Conservation (phyloP, 345 rosid genomes). For the Boechera stricta region DNA sequence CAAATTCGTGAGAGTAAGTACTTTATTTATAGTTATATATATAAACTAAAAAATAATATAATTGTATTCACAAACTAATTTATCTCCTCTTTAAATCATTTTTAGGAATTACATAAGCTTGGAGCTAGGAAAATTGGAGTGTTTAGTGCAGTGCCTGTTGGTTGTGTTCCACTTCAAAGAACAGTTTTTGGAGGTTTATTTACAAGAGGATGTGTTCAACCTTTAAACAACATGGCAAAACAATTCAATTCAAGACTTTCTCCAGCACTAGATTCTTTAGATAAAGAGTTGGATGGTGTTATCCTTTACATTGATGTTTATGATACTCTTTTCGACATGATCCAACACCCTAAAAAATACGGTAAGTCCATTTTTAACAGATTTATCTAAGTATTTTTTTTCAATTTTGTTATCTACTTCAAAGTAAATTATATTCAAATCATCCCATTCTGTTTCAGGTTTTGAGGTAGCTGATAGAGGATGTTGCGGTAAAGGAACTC, state of each 20-base stretch:
- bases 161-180: conserved; percentile 44
- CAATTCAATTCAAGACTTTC: conserved; percentile 42
- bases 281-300: conserved; percentile 32
- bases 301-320: conserved; percentile 56
- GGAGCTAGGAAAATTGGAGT: conserved; percentile 41
- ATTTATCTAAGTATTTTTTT: neutral
- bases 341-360: conserved; percentile 46
- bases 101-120: conserved; percentile 37
- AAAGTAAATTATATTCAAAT: neutral
- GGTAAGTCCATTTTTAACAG: conserved; percentile 41
- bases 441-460: conserved; percentile 41
- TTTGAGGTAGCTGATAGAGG: conserved; percentile 55
- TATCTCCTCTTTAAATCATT: neutral
- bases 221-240: conserved; percentile 34
- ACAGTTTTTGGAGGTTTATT: conserved; percentile 24
- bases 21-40: neutral
- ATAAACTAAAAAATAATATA: neutral
- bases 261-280: conserved; percentile 20
- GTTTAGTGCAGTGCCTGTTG: conserved; percentile 34
- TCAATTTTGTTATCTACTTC: neutral
- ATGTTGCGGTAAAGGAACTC: conserved; percentile 62
- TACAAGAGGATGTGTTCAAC: conserved; percentile 15
- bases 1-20: conserved; percentile 50
- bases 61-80: neutral
- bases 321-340: conserved; percentile 51